These are phyloP conservation scores for Xanthoconium separans DNA, from an alignment of 1,284 basidiomycete genomes.

Conservation along the genomic window DNA sequence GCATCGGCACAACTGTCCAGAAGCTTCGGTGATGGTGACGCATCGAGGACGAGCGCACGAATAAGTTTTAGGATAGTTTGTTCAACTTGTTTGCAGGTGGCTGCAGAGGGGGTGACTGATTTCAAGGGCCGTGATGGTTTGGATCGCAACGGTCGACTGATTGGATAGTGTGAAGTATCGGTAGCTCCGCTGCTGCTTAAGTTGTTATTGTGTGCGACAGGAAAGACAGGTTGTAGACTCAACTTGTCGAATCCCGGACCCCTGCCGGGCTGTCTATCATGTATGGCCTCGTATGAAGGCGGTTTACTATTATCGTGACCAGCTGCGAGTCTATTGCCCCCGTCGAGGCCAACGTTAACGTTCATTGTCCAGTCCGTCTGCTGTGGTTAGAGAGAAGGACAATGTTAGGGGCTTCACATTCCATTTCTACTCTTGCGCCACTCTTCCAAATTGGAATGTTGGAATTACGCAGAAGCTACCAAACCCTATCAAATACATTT, in stretches of 20 bases:
- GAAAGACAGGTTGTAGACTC: neutral
- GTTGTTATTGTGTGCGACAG: neutral
- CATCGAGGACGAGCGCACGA: conserved; percentile 44
- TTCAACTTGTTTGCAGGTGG: conserved; percentile 44
- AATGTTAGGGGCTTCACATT: too few relatives aligned
- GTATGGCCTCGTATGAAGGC: conserved; percentile 22
- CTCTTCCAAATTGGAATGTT: accelerated
- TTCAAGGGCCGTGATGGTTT: conserved; percentile 25
- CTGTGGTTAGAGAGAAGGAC: neutral
- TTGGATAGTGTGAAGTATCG: neutral
- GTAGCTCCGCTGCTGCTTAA: neutral
- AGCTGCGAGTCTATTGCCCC: neutral
- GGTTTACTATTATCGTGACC: conserved; percentile 12
- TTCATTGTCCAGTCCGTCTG: conserved; percentile 6
- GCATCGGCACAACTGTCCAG: conserved; percentile 48
- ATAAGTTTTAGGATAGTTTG: conserved; percentile 46
- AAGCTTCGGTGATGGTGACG: conserved; percentile 28
- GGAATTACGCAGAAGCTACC: too few relatives aligned
- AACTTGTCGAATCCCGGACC: neutral
- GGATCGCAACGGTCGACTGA: neutral
- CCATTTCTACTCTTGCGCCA: too few relatives aligned
- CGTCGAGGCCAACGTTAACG: conserved; percentile 10
- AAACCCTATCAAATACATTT: too few relatives aligned
- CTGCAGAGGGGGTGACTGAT: conserved; percentile 29
- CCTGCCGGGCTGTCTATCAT: too few relatives aligned